These are phyloP conservation scores for Ophiostoma quercus DNA, from an alignment of 2,329 filamentous ascomycete species.

Conservation along the genomic window DNA sequence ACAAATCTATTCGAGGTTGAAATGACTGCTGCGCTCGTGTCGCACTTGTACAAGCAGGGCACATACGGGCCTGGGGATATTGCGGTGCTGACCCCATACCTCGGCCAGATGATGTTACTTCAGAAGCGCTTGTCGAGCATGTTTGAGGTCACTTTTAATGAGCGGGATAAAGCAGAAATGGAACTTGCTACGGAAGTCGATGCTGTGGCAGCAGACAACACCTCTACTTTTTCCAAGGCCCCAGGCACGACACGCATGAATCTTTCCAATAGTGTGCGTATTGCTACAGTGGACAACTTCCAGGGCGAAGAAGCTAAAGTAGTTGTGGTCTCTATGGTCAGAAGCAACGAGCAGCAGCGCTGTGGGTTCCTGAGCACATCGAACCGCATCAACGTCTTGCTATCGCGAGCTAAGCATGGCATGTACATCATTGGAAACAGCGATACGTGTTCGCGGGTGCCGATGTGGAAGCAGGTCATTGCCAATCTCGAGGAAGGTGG, in stretches of 20 bases:
- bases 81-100: conserved; percentile 64
- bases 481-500: conserved; percentile 43
- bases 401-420: conserved; percentile 62
- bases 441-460: conserved; percentile 49
- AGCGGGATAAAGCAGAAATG: conserved; percentile 56
- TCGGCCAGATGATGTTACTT: conserved; percentile 52
- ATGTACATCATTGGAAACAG: conserved; percentile 68
- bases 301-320: conserved; percentile 72
- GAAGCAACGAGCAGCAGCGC: conserved; percentile 56
- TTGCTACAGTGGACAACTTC: conserved; percentile 69
- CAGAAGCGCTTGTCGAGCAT: conserved; percentile 34
- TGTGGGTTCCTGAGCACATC: conserved; percentile 61
- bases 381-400: conserved; percentile 65
- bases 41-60: conserved; percentile 61
- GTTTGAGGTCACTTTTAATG: conserved; percentile 59
- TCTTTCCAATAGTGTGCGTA: conserved; percentile 45
- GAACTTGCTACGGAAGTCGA: conserved; percentile 33
- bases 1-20: conserved; percentile 57
- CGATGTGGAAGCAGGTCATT: conserved; percentile 61
- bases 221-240: neutral
- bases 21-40: conserved; percentile 58
- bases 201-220: conserved; percentile 34
- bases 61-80: conserved; percentile 56
- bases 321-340: conserved; percentile 63
- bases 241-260: conserved; percentile 33